These are phyloP conservation scores for Sordariomycetes sp. DNA, from an alignment of 2,329 filamentous ascomycete genomes.

Conservation along the genomic window DNA sequence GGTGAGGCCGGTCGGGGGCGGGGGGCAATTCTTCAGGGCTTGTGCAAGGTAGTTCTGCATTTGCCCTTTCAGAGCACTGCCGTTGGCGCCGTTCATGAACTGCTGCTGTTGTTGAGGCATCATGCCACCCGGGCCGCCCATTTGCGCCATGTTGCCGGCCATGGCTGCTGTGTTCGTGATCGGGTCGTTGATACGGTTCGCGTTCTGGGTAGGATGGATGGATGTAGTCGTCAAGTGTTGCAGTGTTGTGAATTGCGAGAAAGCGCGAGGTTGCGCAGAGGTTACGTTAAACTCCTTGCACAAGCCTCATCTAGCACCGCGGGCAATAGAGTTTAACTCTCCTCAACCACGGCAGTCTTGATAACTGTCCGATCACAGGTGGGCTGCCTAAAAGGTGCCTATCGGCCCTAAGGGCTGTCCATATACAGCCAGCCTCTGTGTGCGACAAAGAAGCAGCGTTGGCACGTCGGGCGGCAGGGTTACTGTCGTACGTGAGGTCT, in stretches of 20 bases:
- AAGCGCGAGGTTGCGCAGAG: slow-evolving; percentile 4
- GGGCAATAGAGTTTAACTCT: too few species aligned
- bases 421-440: slow-evolving; percentile 15
- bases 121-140: slow-evolving; percentile 38
- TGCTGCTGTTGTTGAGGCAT: slow-evolving; percentile 28
- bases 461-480: neutral
- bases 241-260: slow-evolving; percentile 4
- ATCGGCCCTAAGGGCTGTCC: slow-evolving; percentile 17
- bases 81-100: neutral
- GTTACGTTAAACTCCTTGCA: too few species aligned
- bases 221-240: too few species aligned
- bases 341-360: too few species aligned
- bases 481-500: too few species aligned
- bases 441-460: neutral
- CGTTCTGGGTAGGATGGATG: slow-evolving; percentile 5
- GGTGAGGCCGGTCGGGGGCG: slow-evolving; percentile 15
- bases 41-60: slow-evolving; percentile 2
- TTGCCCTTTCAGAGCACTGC: too few species aligned
- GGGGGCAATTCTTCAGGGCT: slow-evolving; percentile 15
- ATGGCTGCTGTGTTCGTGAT: slow-evolving; percentile 21
- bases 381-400: slow-evolving; percentile 17
- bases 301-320: too few species aligned
- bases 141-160: slow-evolving; percentile 52
- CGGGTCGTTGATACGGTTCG: neutral
- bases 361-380: too few species aligned